phyloP scores from a whole-genome alignment of 1,284 basidiomycete species.

The Ceratobasidium sp. region DNA sequence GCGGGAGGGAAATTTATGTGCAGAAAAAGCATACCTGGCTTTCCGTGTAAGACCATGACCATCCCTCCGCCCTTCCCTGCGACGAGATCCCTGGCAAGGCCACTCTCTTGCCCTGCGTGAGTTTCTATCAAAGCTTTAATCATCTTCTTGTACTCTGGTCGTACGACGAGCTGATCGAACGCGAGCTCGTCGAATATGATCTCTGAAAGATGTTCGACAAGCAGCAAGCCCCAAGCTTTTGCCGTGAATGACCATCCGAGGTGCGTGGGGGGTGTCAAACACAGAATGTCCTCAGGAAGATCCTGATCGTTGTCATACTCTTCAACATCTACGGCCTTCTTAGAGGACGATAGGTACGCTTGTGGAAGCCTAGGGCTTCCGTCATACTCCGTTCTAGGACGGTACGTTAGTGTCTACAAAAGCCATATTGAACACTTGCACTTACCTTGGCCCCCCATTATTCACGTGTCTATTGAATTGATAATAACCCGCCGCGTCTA shows the following conservation, averaged over 20 bases:
- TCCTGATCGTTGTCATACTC: constrained; percentile 10
- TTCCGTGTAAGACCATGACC: constrained; percentile 44
- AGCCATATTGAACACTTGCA: too few relatives aligned
- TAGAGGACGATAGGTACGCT: too few relatives aligned
- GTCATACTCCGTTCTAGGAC: not conserved
- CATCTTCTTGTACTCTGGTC: constrained; percentile 41
- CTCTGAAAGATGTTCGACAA: constrained; percentile 10
- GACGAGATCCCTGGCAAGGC: constrained; percentile 29
- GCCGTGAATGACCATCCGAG: constrained; percentile 34
- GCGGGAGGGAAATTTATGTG: too few relatives aligned
- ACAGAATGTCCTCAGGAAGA: constrained; percentile 36
- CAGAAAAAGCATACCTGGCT: constrained; percentile 17
- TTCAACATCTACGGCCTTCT: constrained; percentile 1
- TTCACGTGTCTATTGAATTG: constrained; percentile 30
- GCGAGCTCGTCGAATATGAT: constrained; percentile 40
- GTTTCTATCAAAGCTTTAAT: constrained; percentile 41
- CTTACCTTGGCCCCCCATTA: not conserved
- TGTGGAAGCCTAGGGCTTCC: too few relatives aligned
- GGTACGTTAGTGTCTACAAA: too few relatives aligned
- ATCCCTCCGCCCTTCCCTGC: constrained; percentile 40
- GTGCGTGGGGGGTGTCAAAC: constrained; percentile 26
- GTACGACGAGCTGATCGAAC: constrained; percentile 37
- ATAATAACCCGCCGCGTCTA: constrained; percentile 31
- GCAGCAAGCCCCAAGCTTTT: constrained; percentile 25
- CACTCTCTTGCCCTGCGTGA: constrained; percentile 13